These are phyloP conservation scores for Botryotinia calthae DNA, from an alignment of 2,329 filamentous ascomycete species.

Conservation along the genomic window DNA sequence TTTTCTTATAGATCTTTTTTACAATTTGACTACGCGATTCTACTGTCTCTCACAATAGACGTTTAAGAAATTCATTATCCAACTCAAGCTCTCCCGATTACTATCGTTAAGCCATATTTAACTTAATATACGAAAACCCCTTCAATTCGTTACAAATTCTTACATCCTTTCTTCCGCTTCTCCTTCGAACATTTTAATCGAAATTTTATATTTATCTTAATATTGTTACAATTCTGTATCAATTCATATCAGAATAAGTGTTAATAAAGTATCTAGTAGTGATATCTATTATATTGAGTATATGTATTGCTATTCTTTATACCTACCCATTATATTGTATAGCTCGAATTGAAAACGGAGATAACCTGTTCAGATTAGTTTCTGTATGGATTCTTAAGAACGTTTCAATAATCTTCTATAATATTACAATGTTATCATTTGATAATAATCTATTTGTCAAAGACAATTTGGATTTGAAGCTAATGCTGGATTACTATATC, in stretches of 20 bases:
- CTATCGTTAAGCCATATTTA: neutral
- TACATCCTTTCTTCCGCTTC: neutral
- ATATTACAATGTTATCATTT: neutral
- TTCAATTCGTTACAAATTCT: neutral
- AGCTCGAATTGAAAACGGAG: neutral
- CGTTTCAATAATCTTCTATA: neutral
- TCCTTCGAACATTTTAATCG: neutral
- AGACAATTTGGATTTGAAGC: neutral
- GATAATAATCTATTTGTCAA: neutral
- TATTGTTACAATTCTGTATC: neutral
- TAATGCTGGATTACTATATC: neutral
- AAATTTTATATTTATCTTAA: neutral
- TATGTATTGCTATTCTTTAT: neutral
- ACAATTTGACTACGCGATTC: neutral
- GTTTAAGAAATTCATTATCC: neutral
- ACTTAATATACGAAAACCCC: neutral
- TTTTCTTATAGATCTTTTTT: neutral
- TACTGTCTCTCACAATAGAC: neutral
- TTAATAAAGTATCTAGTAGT: neutral
- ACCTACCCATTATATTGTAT: neutral
- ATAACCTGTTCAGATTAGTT: neutral
- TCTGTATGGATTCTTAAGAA: neutral
- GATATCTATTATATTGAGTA: neutral
- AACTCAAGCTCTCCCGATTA: neutral
- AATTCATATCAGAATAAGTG: neutral